Percentiles rank a stretch among this genome's conserved stretches.
phyloP scores from a whole-genome alignment of 2,329 filamentous ascomycete species.

The Plenodomus tracheiphilus region DNA sequence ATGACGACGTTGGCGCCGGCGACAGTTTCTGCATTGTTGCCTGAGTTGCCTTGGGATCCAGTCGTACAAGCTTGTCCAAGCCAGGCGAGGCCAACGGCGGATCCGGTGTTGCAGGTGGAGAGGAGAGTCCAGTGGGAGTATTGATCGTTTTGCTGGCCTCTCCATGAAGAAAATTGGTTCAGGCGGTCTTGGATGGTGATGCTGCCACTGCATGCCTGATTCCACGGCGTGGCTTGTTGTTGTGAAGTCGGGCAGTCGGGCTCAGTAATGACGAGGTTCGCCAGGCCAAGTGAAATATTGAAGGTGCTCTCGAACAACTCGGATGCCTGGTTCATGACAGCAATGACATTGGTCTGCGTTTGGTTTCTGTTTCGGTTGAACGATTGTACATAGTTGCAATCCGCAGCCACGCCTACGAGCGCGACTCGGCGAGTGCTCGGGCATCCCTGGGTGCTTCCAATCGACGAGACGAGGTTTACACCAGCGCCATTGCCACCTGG shows the following conservation, averaged over 20 bases:
- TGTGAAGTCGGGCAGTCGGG: conserved; percentile 72
- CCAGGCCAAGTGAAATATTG: conserved; percentile 90
- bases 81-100: conserved; percentile 91
- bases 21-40: conserved; percentile 67
- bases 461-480: conserved; percentile 75
- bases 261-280: conserved; percentile 79
- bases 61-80: conserved; percentile 81
- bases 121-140: conserved; percentile 95
- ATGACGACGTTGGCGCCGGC: conserved; percentile 89
- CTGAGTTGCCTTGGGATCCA: conserved; percentile 52
- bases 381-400: conserved; percentile 80
- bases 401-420: conserved; percentile 86
- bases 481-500: conserved; percentile 74
- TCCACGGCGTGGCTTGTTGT: conserved; percentile 75
- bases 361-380: conserved; percentile 73
- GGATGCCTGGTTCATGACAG: conserved; percentile 83
- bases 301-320: conserved; percentile 87
- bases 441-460: conserved; percentile 83
- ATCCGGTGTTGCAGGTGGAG: conserved; percentile 77
- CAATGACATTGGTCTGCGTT: conserved; percentile 76
- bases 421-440: conserved; percentile 89
- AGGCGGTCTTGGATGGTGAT: conserved; percentile 74
- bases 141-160: conserved; percentile 72
- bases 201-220: conserved; percentile 68
- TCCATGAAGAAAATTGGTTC: conserved; percentile 87